Base-by-base conservation (phyloP, 305 asterid genomes). In the Solanum hybrid region DNA sequence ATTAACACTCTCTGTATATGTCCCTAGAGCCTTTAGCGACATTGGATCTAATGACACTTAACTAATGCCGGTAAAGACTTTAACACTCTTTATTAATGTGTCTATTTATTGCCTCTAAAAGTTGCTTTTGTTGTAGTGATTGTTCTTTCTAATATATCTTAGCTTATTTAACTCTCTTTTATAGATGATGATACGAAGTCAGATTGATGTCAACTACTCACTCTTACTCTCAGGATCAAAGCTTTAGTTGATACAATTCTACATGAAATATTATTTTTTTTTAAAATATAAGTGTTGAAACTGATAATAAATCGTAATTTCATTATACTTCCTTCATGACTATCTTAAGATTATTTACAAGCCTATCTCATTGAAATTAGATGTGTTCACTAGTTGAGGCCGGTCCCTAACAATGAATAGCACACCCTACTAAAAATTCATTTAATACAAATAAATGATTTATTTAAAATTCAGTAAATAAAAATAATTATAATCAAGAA, bases 231-330 rank as follows among this genome's bases (percentile, higher is more conserved):
- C 10, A 17, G 4, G 0, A 24, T 17, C 24, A 4, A 17, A 56
- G 0, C 24, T 56, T 56, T 56, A 56, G 0, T 56, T 19, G 0
- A 56, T 56, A 0, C 69, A 56, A 56, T 56, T 56, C 24, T 0
- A 56, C 66, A 0, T 17, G 64, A 51, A 5, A 10, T 3, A 38
- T 38, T 38, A 1, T 0, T 42, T 0, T 15, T 40, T 9, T 14
- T 15, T 4, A 0, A 31, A 31, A 5, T 56, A 56, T 3, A 31
- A 37, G 15, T 24, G 6, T 15, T 37, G 2, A 37, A 79, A n/a
- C 22, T 12, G 11, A 34, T 78, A 22, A 36, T 35, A 78, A 78
- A 22, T 17, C 8, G 2, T 11, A 78, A 24, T 78, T 13, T 10
- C 31, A n/a, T 35, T 22, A n/a, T 35, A 22, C 15, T 35, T 78